Evolutionary conservation across 1,139 yeast genomes (phyloP), one percentile per base, ranked within the genome.

Genomic region (Scheffersomyces cryptocercus): DNA sequence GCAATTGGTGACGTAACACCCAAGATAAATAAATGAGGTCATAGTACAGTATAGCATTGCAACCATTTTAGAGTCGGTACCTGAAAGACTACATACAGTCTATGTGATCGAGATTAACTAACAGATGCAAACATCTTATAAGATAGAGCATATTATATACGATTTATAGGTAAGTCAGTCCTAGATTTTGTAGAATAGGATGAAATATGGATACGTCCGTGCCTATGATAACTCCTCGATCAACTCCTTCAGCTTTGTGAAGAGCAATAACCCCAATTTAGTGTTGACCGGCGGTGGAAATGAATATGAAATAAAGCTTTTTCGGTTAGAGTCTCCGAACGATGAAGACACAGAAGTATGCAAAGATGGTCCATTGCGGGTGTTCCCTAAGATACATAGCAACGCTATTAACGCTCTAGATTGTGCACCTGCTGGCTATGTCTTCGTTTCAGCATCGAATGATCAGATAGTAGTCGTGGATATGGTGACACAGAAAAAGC

Each of bases 221-320:
- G 51, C 49, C 26, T 50, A 53, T 28, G 47, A 40, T 30, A 35
- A 46, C 32, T 58, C 63, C 29, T 50, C 63, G 16, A 57, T 64
- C 34, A 61, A 57, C 49, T 47, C 63, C 5, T 44, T 61, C 15
- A 42, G 55, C 28, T 37, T 53, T 7, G 48, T 63, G 28, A 43
- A 45, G 6, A 39, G 46, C n/a, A 31, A 15, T 3, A 14, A 15
- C 5, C 20, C 35, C 26, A 46, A 50, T n/a, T 56, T 55, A 34
- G 51, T 58, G 1, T 39, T 62, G 28, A 55, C 61, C 5, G 66
- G 65, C 6, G 68, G 68, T 3, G 61, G 62, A 29, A 53, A 52
- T 42, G 64, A 60, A 39, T 47, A 42, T 26, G 38, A 42, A 24
- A 46, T 64, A 36, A 53, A 52, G 36, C 47, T 62, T 13, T 31